phyloP scores from a whole-genome alignment of 2,329 filamentous ascomycete species.

The Colletotrichum sp. region DNA sequence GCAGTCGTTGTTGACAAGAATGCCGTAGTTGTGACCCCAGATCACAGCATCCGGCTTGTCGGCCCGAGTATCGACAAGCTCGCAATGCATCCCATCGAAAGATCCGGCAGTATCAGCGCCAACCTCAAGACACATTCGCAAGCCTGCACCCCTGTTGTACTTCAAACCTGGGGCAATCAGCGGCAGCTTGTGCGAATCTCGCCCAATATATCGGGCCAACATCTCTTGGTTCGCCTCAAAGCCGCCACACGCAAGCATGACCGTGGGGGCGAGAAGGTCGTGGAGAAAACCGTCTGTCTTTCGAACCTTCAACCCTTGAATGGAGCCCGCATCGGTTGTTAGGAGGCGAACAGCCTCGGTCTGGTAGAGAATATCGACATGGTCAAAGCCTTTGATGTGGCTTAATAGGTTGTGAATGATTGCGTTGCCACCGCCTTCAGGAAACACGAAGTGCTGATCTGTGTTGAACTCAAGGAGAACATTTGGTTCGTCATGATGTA shows the following conservation, averaged over 20 bases:
- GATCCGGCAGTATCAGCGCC: not conserved
- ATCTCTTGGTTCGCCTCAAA: not conserved
- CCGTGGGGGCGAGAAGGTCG: not conserved
- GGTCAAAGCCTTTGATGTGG: not conserved
- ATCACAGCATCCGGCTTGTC: not conserved
- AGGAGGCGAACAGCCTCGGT: not conserved
- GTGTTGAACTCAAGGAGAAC: not conserved
- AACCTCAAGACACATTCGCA: not conserved
- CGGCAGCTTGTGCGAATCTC: not conserved
- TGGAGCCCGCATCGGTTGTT: not conserved
- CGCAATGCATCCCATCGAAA: not conserved
- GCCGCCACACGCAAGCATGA: not conserved
- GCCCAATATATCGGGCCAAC: not conserved
- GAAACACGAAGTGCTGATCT: not conserved
- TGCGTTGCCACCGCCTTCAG: not conserved
- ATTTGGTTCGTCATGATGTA: not conserved
- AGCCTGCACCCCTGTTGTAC: not conserved
- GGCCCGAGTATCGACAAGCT: not conserved
- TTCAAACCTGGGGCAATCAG: not conserved
- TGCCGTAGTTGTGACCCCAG: slow-evolving; percentile 38
- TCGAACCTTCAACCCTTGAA: not conserved
- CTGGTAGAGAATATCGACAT: not conserved
- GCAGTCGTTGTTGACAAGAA: slow-evolving; percentile 43
- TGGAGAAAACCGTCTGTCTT: not conserved
- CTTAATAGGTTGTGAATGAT: not conserved